phyloP scores from a whole-genome alignment of 208 protist genomes.

The Strigomonas culicis region DNA sequence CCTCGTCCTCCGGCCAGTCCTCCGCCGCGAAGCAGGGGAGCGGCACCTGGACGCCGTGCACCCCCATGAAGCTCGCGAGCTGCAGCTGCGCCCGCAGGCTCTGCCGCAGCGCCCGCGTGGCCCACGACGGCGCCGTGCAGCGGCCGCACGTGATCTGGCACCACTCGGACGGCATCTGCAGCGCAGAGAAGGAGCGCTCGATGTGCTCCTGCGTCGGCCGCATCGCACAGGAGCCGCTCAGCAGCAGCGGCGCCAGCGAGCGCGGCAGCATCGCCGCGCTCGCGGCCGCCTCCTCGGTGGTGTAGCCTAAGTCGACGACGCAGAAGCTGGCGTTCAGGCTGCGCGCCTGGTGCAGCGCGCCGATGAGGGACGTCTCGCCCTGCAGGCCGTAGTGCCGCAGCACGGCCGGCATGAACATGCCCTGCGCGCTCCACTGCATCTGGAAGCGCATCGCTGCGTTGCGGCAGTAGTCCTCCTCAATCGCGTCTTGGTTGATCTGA shows the following conservation, averaged over 20 bases:
- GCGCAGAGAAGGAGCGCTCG: constrained; percentile 18
- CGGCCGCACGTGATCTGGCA: constrained; percentile 30
- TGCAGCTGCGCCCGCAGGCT: constrained; percentile 49
- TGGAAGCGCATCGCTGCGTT: constrained; percentile 32
- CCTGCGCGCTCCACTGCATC: constrained; percentile 25
- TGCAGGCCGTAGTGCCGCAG: constrained; percentile 51
- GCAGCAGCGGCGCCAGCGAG: constrained; percentile 12
- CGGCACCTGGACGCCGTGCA: constrained; percentile 61
- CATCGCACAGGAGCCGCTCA: not conserved
- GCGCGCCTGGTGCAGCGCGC: constrained; percentile 28
- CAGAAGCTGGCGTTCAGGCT: constrained; percentile 35
- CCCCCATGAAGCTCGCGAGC: constrained; percentile 66
- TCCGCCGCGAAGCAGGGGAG: constrained; percentile 34
- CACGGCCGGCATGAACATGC: constrained; percentile 25
- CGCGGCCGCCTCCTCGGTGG: not conserved
- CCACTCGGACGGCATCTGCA: constrained; percentile 52
- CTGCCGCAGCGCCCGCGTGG: constrained; percentile 10
- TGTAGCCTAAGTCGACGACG: constrained; percentile 22
- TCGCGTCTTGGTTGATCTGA: constrained; percentile 3
- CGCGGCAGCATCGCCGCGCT: not conserved
- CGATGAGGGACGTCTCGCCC: constrained; percentile 26
- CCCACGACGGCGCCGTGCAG: constrained; percentile 40
- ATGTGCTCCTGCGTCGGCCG: constrained; percentile 5
- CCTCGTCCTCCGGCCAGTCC: constrained; percentile 1
- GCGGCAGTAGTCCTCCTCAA: constrained; percentile 52